These are phyloP conservation scores for Pelargonium australe DNA, from an alignment of 441 rosid genomes.

Conservation along the genomic window DNA sequence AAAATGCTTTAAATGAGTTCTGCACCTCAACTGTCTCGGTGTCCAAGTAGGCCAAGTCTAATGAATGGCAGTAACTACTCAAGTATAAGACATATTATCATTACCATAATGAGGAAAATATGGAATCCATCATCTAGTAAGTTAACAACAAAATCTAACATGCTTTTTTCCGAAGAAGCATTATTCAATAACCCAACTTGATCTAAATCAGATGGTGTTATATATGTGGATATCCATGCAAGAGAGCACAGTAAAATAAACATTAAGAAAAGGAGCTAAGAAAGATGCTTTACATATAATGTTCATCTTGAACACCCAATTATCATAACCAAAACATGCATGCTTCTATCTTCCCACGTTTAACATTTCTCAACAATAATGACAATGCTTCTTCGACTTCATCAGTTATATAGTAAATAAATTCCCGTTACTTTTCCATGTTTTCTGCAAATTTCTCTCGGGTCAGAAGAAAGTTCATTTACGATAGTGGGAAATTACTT, in stretches of 20 bases:
- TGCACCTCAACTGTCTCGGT: neutral
- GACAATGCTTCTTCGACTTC: neutral
- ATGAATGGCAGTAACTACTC: neutral
- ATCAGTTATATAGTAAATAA: no score
- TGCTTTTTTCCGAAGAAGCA: neutral
- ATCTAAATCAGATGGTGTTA: no score
- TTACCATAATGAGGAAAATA: neutral
- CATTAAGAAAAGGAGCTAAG: no score
- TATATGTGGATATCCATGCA: neutral
- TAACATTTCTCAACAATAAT: neutral
- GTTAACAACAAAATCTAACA: neutral
- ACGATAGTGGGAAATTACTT: neutral
- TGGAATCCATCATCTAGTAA: conserved; percentile 4
- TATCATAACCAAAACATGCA: neutral
- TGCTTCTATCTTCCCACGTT: neutral
- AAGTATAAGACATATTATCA: neutral
- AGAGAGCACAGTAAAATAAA: neutral
- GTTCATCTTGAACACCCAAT: neutral
- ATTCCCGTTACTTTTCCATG: neutral
- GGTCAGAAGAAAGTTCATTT: neutral
- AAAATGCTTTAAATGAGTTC: neutral
- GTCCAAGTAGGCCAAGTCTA: neutral
- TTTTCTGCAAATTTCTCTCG: neutral
- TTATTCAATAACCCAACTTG: neutral
- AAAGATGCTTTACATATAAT: no score